Conservation (phyloP, 108 stramenopile genomes). For the Chaetoceros tenuissimus region DNA sequence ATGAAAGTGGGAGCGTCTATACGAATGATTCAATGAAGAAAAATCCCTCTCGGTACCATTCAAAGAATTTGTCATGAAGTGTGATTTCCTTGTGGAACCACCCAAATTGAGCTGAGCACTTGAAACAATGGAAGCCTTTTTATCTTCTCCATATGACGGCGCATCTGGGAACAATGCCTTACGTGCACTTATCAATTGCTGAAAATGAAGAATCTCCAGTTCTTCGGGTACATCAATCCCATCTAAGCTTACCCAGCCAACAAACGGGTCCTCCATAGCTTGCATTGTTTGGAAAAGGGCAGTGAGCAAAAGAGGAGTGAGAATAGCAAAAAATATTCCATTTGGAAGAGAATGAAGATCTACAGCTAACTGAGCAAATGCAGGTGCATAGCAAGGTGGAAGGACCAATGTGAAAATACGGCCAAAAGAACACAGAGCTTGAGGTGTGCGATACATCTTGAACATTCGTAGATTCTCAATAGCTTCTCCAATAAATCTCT, state of each 20-base stretch:
- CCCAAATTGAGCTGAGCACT: neutral
- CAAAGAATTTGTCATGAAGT: no score
- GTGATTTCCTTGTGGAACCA: neutral
- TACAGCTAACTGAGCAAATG: constrained; percentile 37
- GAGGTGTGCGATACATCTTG: constrained; percentile 55
- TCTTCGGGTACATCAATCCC: constrained; percentile 51
- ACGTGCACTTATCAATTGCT: constrained; percentile 31
- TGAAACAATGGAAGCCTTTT: neutral
- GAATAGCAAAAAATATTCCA: constrained; percentile 35
- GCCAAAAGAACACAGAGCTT: constrained; percentile 43
- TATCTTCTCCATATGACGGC: constrained; percentile 11
- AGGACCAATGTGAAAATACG: constrained; percentile 42
- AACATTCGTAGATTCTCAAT: constrained; percentile 41
- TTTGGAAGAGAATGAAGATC: constrained; percentile 22
- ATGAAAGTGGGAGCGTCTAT: no score
- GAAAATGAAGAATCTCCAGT: constrained; percentile 31
- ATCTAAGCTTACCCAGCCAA: constrained; percentile 41
- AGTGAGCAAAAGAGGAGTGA: constrained; percentile 36
- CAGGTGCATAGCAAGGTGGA: constrained; percentile 48
- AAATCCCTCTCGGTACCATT: no score
- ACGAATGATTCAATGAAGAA: no score
- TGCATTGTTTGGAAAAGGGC: constrained; percentile 47
- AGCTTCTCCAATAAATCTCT: constrained; percentile 23
- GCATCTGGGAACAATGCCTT: constrained; percentile 31
- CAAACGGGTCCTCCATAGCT: constrained; percentile 48